phyloP scores from a whole-genome alignment of 116 monocot genomes.

The Iris pallida region DNA sequence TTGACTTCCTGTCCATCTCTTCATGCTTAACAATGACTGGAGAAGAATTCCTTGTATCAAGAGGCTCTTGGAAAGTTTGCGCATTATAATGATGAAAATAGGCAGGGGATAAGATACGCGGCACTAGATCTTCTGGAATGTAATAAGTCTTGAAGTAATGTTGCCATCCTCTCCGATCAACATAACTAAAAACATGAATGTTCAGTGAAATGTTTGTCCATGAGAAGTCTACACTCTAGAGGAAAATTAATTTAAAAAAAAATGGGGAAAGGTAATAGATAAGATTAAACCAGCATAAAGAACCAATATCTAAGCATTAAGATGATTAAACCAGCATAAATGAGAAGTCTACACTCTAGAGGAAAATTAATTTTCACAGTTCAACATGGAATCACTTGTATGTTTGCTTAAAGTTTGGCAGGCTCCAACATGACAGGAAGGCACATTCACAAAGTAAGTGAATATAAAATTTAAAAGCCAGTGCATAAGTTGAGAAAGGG shows the following conservation, averaged over 20 bases:
- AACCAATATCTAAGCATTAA: neutral
- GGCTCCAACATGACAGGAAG: too few species aligned
- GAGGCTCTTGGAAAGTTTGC: constrained; percentile 30
- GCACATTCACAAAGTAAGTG: too few species aligned
- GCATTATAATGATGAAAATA: constrained; percentile 98
- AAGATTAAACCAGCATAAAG: neutral
- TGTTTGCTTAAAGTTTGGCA: too few species aligned
- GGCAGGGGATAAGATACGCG: constrained; percentile 92
- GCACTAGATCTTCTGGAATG: constrained; percentile 94
- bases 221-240: neutral
- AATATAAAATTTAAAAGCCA: too few species aligned
- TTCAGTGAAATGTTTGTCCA: neutral
- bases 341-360: too few species aligned
- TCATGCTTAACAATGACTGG: constrained; percentile 14
- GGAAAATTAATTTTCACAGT: too few species aligned
- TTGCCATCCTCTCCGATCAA: constrained; percentile 89
- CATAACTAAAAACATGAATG: constrained; percentile 54
- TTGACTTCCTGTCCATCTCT: constrained; percentile 18
- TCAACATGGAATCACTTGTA: too few species aligned
- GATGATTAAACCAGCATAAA: too few species aligned
- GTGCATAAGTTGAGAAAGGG: too few species aligned
- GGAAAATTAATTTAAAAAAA: too few species aligned
- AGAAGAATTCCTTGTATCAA: constrained; percentile 15
- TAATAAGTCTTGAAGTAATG: constrained; percentile 87
- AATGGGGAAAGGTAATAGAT: neutral